Conservation (phyloP, 306 rosid species). For the Cyamopsis tetragonoloba region DNA sequence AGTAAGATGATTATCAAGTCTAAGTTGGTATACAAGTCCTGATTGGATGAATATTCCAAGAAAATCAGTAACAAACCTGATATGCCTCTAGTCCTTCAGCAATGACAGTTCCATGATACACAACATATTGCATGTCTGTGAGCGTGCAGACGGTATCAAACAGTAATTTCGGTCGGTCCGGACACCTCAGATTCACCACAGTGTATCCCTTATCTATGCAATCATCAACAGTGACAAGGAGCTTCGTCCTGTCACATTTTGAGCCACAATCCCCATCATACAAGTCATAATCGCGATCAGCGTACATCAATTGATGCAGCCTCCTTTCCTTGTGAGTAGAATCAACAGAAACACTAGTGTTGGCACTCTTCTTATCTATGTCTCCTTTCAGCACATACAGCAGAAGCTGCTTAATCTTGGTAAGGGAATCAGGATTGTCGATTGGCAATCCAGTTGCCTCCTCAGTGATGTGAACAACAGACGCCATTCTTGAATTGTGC, state of each 20-base stretch:
- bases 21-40: background rate
- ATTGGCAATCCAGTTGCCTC: conserved; percentile 60
- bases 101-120: conserved; percentile 80
- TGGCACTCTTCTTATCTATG: conserved; percentile 76
- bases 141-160: conserved; percentile 87
- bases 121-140: conserved; percentile 97
- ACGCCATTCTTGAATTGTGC: conserved; percentile 95
- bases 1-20: background rate
- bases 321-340: conserved; percentile 97
- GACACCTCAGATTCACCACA: conserved; percentile 85
- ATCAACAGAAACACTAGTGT: conserved; percentile 85
- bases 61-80: conserved; percentile 58
- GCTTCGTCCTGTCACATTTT: conserved; percentile 53
- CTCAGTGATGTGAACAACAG: conserved; percentile 77
- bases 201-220: conserved; percentile 89
- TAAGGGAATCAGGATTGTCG: conserved; percentile 55
- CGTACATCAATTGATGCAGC: conserved; percentile 98
- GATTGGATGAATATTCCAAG: background rate
- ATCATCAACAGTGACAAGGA: conserved; percentile 62
- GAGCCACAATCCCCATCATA: conserved; percentile 42
- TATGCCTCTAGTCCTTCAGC: conserved; percentile 93
- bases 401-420: conserved; percentile 70
- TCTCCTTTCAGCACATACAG: conserved; percentile 78
- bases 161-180: conserved; percentile 81
- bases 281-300: conserved; percentile 84